Evolutionary conservation across 2,329 filamentous ascomycete genomes (phyloP), one percentile per base, ranked within the genome.

Genomic region (Blastomyces percursus): DNA sequence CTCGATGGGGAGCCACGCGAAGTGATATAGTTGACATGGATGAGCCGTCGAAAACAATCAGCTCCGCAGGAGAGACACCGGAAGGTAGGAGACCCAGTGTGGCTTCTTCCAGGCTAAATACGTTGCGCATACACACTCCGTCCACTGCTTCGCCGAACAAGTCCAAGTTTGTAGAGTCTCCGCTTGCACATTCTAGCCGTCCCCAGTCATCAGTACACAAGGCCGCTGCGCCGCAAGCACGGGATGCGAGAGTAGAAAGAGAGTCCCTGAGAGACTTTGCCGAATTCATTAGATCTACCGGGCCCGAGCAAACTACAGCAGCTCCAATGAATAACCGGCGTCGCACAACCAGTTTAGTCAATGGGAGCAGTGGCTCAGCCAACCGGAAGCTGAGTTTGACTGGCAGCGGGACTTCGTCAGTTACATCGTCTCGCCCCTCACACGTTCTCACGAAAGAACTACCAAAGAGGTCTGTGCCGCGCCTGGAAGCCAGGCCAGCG

Each of bases 251-350:
- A 65, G 79, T 89, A 9, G 81, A 85, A 11, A 80, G 81, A 5
- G 88, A 92, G 65, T 90, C 90, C 0, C 84, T 88, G 9, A 81
- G 86, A 55, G 92, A 96, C 69, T 90, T 96, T 76, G 89, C 91
- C 27, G 88, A 95, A 64, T 96, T 96, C 72, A 90, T 96, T 69
- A 87, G 90, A 64, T 89, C 88, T 0, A 96, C 91, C 38, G 91
- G 90, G 1, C 89, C 93, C 19, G 71, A 76, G 72, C 58, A 48
- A 40, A 27, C 38, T 40, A 24, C 51, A 16, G n/a, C 35, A 48
- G 32, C 51, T 27, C 58, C 42, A 14, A 32, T 64, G 42, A 40
- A 56, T 40, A 35, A 35, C 19, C 38, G 35, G 16, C 27, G 21
- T 27, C 51, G 30, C 12, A 16, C 51, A 2, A 21, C 32, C 1